phyloP scores from a whole-genome alignment of 2,329 filamentous ascomycete genomes.

The Colletotrichum sp. region DNA sequence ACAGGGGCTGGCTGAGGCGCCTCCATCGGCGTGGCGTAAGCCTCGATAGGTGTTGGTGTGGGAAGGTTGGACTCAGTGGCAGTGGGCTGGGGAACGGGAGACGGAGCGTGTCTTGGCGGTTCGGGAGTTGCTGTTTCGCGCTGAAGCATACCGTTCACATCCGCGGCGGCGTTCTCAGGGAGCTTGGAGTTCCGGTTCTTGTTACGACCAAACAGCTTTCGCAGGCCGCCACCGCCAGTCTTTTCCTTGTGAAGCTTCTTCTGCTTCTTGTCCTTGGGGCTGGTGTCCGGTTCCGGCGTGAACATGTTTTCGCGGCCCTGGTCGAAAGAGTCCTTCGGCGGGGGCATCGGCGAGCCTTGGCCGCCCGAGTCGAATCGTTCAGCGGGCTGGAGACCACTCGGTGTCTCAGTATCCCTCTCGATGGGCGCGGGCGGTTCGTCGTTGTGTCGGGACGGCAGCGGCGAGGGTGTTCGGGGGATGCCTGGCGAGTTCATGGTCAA shows the following conservation, averaged over 20 bases:
- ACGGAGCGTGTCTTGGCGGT: conserved; percentile 25
- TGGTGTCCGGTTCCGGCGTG: conserved; percentile 44
- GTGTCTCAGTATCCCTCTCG: conserved; percentile 42
- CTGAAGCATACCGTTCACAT: conserved; percentile 57
- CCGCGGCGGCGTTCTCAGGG: conserved; percentile 57
- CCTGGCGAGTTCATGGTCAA: conserved; percentile 27
- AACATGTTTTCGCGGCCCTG: conserved; percentile 39
- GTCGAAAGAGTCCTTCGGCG: conserved; percentile 39
- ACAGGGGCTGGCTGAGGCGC: conserved; percentile 15
- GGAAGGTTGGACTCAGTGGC: conserved; percentile 21
- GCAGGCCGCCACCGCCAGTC: conserved; percentile 54
- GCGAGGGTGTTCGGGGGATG: neutral
- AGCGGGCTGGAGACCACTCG: conserved; percentile 39
- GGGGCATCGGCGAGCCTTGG: conserved; percentile 43
- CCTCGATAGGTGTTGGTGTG: conserved; percentile 20
- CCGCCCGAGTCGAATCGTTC: conserved; percentile 35
- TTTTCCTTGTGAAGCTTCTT: conserved; percentile 64
- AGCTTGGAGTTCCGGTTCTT: conserved; percentile 66
- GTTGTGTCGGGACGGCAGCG: conserved; percentile 5
- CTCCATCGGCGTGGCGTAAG: conserved; percentile 20
- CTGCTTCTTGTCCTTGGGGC: conserved; percentile 50
- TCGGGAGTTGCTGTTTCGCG: conserved; percentile 32
- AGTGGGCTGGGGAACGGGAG: conserved; percentile 23
- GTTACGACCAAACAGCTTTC: conserved; percentile 69
- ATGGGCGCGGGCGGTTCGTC: conserved; percentile 29